Evolutionary conservation across 2,329 filamentous ascomycete species (phyloP).

Genomic region (Fonsecaea pugnacius): DNA sequence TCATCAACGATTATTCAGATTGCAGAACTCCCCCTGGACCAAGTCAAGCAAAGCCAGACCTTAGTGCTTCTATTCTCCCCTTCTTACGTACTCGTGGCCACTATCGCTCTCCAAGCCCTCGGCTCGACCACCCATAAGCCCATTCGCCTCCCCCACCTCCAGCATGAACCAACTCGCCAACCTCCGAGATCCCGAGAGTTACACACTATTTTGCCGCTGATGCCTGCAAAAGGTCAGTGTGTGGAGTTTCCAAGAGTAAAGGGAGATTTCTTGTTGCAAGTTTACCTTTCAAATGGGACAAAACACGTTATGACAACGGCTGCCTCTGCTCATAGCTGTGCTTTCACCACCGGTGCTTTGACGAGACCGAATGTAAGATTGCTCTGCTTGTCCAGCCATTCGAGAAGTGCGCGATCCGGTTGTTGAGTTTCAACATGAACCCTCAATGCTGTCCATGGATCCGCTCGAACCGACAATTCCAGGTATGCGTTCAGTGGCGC

Average conservation of each 20-base stretch:
- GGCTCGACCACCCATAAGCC: not conserved
- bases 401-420: not conserved
- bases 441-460: not conserved
- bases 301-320: not conserved
- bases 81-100: not conserved
- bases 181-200: not conserved
- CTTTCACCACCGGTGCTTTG: not conserved
- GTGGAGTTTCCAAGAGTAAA: not conserved
- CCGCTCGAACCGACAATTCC: not conserved
- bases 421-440: not conserved
- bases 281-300: not conserved
- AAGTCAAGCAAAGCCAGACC: not conserved
- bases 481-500: not conserved
- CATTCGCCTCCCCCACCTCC: not conserved
- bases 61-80: not conserved
- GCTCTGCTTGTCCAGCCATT: not conserved
- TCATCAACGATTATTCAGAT: not conserved
- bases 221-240: not conserved
- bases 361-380: not conserved
- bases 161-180: not conserved
- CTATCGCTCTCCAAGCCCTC: not conserved
- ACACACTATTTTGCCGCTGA: not conserved
- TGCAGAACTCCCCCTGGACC: not conserved
- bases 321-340: not conserved
- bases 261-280: not conserved